Percentiles rank a stretch among this genome's conserved stretches.
phyloP scores from a whole-genome alignment of 1,284 basidiomycete species.

The Mrakiaceae sp. region DNA sequence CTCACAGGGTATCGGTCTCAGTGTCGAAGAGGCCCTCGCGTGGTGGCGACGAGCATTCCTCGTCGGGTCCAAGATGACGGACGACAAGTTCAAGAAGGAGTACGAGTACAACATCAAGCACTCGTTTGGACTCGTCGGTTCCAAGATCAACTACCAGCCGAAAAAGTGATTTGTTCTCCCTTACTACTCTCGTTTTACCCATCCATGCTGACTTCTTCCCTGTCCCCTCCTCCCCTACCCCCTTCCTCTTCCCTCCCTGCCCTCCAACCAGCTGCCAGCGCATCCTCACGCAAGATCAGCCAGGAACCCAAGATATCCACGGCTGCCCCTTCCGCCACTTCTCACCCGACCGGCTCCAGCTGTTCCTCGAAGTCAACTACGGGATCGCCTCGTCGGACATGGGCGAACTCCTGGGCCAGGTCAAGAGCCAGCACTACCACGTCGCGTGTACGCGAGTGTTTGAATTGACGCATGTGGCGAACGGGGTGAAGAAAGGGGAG shows the following conservation, averaged over 20 bases:
- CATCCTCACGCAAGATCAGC: conserved; percentile 68
- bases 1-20: conserved; percentile 72
- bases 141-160: conserved; percentile 85
- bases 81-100: conserved; percentile 97
- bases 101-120: conserved; percentile 97
- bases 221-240: conserved; percentile 26
- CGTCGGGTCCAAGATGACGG: conserved; percentile 49
- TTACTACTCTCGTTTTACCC: not conserved
- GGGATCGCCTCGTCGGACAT: conserved; percentile 59
- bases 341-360: conserved; percentile 67
- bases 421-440: conserved; percentile 79
- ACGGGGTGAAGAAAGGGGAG: conserved; percentile 73
- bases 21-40: conserved; percentile 84
- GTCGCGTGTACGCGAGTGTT: conserved; percentile 95
- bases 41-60: conserved; percentile 88
- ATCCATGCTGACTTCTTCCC: conserved; percentile 22
- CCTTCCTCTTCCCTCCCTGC: conserved; percentile 16
- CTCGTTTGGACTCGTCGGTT: conserved; percentile 87
- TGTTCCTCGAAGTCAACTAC: conserved; percentile 64
- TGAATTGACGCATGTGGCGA: conserved; percentile 69
- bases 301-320: conserved; percentile 61
- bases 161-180: conserved; percentile 51
- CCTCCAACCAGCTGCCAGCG: conserved; percentile 61
- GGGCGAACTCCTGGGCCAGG: conserved; percentile 72
- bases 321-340: conserved; percentile 96